Conservation (phyloP, 805 yeast species). For the Candida schatavii region DNA sequence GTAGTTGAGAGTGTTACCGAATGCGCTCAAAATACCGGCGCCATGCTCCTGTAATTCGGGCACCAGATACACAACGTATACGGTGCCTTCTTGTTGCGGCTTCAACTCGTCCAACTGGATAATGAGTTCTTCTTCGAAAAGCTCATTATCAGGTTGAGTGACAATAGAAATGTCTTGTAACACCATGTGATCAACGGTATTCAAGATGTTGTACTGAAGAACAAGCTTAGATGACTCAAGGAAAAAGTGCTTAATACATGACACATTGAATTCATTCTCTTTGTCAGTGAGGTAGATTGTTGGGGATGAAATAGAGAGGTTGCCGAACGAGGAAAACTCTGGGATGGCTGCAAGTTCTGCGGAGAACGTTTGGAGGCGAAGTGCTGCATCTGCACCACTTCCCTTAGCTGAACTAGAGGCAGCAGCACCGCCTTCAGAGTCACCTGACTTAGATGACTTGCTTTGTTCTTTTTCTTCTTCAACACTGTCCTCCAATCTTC, state of each 20-base stretch:
- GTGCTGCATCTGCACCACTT: slow-evolving; percentile 24
- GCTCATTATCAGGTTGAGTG: slow-evolving; percentile 59
- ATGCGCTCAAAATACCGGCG: slow-evolving; percentile 36
- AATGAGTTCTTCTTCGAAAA: slow-evolving; percentile 64
- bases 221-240: slow-evolving; percentile 62
- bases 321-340: slow-evolving; percentile 72
- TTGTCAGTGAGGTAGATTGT: slow-evolving; percentile 75
- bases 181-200: slow-evolving; percentile 76
- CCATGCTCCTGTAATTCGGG: slow-evolving; percentile 48
- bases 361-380: slow-evolving; percentile 62
- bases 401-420: slow-evolving; percentile 13
- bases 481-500: slow-evolving; percentile 30
- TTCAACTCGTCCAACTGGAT: slow-evolving; percentile 69
- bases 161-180: slow-evolving; percentile 74
- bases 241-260: slow-evolving; percentile 80
- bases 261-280: slow-evolving; percentile 91
- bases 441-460: slow-evolving; percentile 9
- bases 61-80: slow-evolving; percentile 73
- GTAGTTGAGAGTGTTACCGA: slow-evolving; percentile 69
- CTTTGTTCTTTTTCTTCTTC: slow-evolving; percentile 14
- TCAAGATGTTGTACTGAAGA: slow-evolving; percentile 77
- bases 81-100: slow-evolving; percentile 69
- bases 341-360: slow-evolving; percentile 69
- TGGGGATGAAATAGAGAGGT: slow-evolving; percentile 66
- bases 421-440: slow-evolving; percentile 15